Conservation (phyloP, 305 asterid genomes). For the Rubia tinctorum region DNA sequence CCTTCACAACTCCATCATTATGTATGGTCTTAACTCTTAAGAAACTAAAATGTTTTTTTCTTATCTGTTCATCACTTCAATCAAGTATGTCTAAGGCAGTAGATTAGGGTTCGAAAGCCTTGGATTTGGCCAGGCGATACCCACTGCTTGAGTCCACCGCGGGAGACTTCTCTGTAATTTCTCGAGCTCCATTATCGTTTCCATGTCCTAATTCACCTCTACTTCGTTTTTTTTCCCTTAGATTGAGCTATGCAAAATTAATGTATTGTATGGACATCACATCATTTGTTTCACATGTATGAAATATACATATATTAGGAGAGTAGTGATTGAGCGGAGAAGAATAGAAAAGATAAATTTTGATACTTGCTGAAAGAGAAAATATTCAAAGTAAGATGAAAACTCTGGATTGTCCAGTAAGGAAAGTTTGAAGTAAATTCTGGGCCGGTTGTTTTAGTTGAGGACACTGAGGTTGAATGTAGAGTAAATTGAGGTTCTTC, state of each 20-base stretch:
- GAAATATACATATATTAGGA: neutral
- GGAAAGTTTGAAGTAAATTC: neutral
- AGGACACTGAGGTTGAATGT: neutral
- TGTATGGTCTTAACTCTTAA: too few relatives aligned
- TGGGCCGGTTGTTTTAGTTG: neutral
- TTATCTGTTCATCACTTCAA: too few relatives aligned
- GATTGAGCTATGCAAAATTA: neutral
- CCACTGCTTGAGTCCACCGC: slow-evolving; percentile 6
- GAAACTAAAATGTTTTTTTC: too few relatives aligned
- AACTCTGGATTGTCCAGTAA: too few relatives aligned
- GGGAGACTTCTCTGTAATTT: neutral
- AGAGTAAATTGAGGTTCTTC: too few relatives aligned
- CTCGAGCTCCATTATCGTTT: neutral
- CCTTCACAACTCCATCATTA: too few relatives aligned
- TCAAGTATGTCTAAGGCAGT: neutral
- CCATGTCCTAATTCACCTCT: neutral
- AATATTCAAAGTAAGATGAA: neutral
- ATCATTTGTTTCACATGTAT: neutral
- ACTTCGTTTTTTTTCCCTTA: neutral
- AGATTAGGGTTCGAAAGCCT: neutral
- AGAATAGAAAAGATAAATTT: too few relatives aligned
- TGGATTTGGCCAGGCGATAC: neutral
- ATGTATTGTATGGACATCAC: neutral
- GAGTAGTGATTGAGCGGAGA: neutral
- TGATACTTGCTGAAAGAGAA: neutral